Evolutionary conservation across 73 alveolate genomes (phyloP), one percentile per base, ranked within the genome.

Genomic region (Paramecium biaurelia): DNA sequence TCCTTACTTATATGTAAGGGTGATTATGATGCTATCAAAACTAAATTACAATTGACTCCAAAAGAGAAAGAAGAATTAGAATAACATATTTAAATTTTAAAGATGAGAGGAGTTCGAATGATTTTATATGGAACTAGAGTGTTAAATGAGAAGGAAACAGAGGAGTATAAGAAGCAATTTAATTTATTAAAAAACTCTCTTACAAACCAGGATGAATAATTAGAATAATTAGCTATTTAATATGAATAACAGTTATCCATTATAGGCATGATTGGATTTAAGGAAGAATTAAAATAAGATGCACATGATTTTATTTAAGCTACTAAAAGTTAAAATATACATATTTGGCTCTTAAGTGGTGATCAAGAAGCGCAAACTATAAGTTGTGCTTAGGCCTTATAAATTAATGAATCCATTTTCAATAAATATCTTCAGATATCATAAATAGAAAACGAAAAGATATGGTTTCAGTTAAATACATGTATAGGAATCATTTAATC

Each of bases 41-140:
- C 21, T 0, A 79, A 79, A 47, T 34, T 79, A 26, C 6, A 79
- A 79, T 20, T 79, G 26, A 43, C 45, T 3, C 74, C 45, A 41
- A 79, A 79, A 24, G 90, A 79, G 7, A 43, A 41, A 45, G 90
- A 79, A 79, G 90, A 79, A 79, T 79, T 79, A 79, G 90, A 79
- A 30, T 26, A 41, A 14, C 42, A 30, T 12, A 63, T 79, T 2
- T 12, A 79, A 20, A 23, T 41, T 6, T 89, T 43, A 32, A 89
- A 89, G 32, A 89, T 45, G 57, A 68, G 92, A 72, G 94, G 94
- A 68, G 84, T 89, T 1, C 30, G 87, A 70, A 58, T 82, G 47
- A 89, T 89, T 45, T 45, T 89, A 10, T 89, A 70, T 70, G 90
- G 92, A 23, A 89, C 85, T 23, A 89, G 90, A 70, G 70, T 49